A percentile compares a stretch with the other conserved stretches of the same genome.
These are phyloP conservation scores for Fraxinus greggii DNA, from an alignment of 305 asterid species.

Conservation along the genomic window DNA sequence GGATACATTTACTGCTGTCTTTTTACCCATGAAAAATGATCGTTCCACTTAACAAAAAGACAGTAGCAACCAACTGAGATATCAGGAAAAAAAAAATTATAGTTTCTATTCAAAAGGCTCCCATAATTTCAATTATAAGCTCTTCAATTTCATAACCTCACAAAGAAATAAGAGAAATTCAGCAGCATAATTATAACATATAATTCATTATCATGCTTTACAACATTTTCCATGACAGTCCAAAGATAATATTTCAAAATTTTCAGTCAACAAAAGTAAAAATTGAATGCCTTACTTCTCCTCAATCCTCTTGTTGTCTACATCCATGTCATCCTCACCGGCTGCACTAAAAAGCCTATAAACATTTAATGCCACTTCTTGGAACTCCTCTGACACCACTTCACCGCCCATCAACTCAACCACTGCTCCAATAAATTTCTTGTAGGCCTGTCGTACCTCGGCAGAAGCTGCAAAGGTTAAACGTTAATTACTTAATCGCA, in stretches of 20 bases:
- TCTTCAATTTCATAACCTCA: not conserved
- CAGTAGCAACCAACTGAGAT: not conserved
- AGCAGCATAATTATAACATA: not conserved
- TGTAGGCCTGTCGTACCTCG: conserved; percentile 72
- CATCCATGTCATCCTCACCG: conserved; percentile 49
- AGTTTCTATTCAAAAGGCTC: not conserved
- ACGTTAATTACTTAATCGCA: not conserved
- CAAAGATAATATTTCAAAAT: conserved; percentile 5
- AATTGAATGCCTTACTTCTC: conserved; percentile 46
- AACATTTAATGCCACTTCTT: conserved; percentile 69
- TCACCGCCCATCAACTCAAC: conserved; percentile 85
- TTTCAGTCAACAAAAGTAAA: conserved; percentile 10
- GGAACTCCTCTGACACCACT: conserved; percentile 83
- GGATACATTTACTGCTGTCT: not conserved
- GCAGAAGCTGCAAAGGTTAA: conserved; percentile 57
- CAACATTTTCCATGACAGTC: not conserved
- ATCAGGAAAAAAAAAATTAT: not conserved
- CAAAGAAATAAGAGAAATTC: not conserved
- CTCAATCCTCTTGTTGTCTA: conserved; percentile 38
- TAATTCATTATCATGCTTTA: not conserved
- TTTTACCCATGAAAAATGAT: conserved; percentile 6
- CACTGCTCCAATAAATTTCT: conserved; percentile 64
- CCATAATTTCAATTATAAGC: conserved; percentile 10
- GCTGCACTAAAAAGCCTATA: conserved; percentile 52
- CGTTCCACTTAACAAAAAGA: conserved; percentile 6